Base-by-base conservation (phyloP, 73 alveolate species). In the Paraurostyla sp. region DNA sequence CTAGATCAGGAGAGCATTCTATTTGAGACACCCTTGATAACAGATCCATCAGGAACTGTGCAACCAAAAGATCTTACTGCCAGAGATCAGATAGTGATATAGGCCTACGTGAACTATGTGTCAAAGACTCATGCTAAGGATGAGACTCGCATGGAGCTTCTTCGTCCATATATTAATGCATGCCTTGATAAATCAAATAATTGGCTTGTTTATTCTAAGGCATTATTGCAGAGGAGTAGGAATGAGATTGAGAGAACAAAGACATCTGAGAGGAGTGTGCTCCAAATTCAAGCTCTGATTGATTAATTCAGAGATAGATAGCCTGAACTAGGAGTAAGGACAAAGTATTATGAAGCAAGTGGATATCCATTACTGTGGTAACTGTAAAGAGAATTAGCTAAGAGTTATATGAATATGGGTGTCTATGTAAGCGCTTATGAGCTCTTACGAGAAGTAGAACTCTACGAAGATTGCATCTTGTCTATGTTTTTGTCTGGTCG, bases 381-480 rank as follows among this genome's bases (percentile, higher is more conserved):
- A 38, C 78, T 97, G 57, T 88, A 96, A 89, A 91, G 91, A 69
- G 95, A 92, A n/a, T 93, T 97, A 35, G 99, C 97, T 0, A 97
- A 94, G 80, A 71, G 87, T 73, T 98, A 94, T 87, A 90, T 94
- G 98, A 62, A 95, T 29, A 93, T 97, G 57, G 99, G 99, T 15
- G 97, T 96, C 38, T 69, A 94, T 65, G 75, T 93, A 63, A 92
- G 98, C 57, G 99, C 99, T n/a, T 96, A 89, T 93, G 97, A 97
- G 75, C 86, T 95, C 23, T 92, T 98, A 68, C 93, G 92, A 85
- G 96, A 96, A 57, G 87, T 97, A 42, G 98, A 92, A 57, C 83
- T 98, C 95, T 93, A 93, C 83, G 99, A 98, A 83, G 99, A 97
- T 43, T 96, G 98, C 29, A 96, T 97, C 27, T 96, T 97, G 48